Percentiles rank a stretch among this genome's conserved stretches.
These are phyloP conservation scores for Chlamydomonas reinhardtii DNA, from an alignment of 163 green algal genomes.

Conservation along the genomic window DNA sequence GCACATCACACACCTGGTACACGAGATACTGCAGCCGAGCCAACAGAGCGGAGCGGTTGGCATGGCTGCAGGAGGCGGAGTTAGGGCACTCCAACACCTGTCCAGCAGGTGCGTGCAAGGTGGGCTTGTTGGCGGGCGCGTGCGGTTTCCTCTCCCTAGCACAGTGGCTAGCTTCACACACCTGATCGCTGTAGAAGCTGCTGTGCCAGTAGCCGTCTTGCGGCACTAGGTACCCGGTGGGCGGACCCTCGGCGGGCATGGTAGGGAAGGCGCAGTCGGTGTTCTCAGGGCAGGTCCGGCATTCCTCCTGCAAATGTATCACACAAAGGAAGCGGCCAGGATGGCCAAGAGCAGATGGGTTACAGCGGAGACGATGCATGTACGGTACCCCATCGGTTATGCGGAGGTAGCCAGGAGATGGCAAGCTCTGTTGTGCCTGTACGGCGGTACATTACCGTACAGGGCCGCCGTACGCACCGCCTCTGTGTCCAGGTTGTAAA, in stretches of 20 bases:
- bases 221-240: background rate
- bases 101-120: too few species aligned
- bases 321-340: too few species aligned
- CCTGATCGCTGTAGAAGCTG: constrained; percentile 1
- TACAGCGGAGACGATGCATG: too few species aligned
- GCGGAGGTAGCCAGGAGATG: too few species aligned
- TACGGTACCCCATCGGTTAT: too few species aligned
- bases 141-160: too few species aligned
- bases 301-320: background rate
- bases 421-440: too few species aligned
- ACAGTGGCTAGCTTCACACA: background rate
- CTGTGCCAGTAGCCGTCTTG: constrained; percentile 15
- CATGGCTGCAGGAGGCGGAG: background rate
- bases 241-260: too few species aligned
- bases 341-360: too few species aligned
- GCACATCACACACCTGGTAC: background rate
- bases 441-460: too few species aligned
- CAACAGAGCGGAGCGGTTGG: background rate
- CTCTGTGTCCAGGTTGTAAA: background rate
- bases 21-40: background rate
- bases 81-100: constrained; percentile 1
- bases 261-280: background rate
- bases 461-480: too few species aligned
- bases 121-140: background rate
- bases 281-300: background rate